Percentiles rank a stretch among this genome's conserved stretches.
Evolutionary conservation across 2,329 filamentous ascomycete species (phyloP).

Genomic region (Penicillium nordicum): DNA sequence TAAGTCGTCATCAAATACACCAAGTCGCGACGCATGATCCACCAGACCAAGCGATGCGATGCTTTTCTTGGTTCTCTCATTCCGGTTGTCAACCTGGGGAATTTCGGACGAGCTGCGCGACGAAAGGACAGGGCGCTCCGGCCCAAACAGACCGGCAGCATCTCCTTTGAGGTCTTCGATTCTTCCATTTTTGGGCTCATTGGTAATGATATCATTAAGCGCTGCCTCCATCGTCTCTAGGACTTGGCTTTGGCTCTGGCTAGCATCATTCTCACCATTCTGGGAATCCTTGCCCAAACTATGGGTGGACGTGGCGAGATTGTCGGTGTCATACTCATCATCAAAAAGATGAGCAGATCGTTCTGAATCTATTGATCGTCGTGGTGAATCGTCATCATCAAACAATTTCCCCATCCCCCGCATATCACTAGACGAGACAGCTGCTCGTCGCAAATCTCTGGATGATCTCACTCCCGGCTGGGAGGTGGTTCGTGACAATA

Average conservation of each 20-base stretch:
- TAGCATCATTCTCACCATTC: slow-evolving; percentile 48
- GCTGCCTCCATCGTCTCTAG: slow-evolving; percentile 92
- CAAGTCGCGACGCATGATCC: slow-evolving; percentile 78
- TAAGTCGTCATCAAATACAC: slow-evolving; percentile 92
- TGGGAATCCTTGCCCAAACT: slow-evolving; percentile 73
- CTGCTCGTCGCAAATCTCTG: slow-evolving; percentile 57
- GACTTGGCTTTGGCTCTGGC: slow-evolving; percentile 74
- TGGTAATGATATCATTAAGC: slow-evolving; percentile 86
- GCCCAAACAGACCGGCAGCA: slow-evolving; percentile 46
- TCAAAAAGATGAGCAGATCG: slow-evolving; percentile 66
- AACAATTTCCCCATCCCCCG: slow-evolving; percentile 47
- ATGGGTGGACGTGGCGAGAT: slow-evolving; percentile 70
- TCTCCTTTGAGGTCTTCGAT: slow-evolving; percentile 36
- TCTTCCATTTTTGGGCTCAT: slow-evolving; percentile 54
- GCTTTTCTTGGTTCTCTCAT: slow-evolving; percentile 68
- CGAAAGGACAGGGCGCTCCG: slow-evolving; percentile 55
- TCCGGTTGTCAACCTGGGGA: slow-evolving; percentile 43
- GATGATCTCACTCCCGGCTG: slow-evolving; percentile 42
- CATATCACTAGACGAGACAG: slow-evolving; percentile 60
- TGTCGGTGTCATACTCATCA: slow-evolving; percentile 70
- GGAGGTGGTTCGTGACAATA: slow-evolving; percentile 48
- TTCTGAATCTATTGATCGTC: slow-evolving; percentile 70
- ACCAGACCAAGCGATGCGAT: slow-evolving; percentile 89
- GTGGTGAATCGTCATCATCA: slow-evolving; percentile 46
- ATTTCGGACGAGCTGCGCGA: slow-evolving; percentile 61